Evolutionary conservation across 768 basidiomycete genomes (phyloP), one percentile per base, ranked within the genome.

Genomic region (Gymnopilus junonius): DNA sequence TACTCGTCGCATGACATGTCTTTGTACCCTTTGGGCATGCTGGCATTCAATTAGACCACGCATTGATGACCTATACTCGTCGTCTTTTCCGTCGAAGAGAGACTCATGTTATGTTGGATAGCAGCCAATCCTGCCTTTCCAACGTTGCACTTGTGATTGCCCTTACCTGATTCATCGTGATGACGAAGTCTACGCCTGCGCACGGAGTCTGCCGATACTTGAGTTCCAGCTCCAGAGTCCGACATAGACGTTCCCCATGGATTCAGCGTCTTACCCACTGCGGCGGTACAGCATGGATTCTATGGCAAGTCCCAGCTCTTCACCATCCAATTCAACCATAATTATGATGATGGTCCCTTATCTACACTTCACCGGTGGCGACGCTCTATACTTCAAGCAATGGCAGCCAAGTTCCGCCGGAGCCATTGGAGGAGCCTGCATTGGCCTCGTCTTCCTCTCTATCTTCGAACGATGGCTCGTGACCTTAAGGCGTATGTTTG

Each of bases 341-440:
- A 32, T 42, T 15, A 42, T 42, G 54, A 55, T 73, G 79, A 92
- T 91, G 90, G 80, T 78, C 1, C 85, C 90, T 1, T 92, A 83
- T 74, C 75, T 94, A 15, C 92, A 93, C 71, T 90, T 92, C 66
- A 81, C 82, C 21, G 76, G 78, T 0, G 86, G 87, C 0, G 91
- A 93, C 65, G 77, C 79, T 55, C 80, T 94, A 11, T 77, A 85
- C 74, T 95, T 95, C 78, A 67, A 85, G 61, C 76, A 82, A 1
- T 91, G 90, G 89, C 75, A 73, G 5, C 94, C 95, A 0, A 81
- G 81, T 2, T 88, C 92, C 0, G 65, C 77, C 6, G 93, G 91
- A 21, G 88, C 90, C 0, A 84, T 93, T 35, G 85, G 85, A 21
- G 94, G 91, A 0, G 89, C 93, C 39, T 91, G 88, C 70, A 81